Conservation (phyloP, 179 eudicot species). For the Spinacia oleracea region DNA sequence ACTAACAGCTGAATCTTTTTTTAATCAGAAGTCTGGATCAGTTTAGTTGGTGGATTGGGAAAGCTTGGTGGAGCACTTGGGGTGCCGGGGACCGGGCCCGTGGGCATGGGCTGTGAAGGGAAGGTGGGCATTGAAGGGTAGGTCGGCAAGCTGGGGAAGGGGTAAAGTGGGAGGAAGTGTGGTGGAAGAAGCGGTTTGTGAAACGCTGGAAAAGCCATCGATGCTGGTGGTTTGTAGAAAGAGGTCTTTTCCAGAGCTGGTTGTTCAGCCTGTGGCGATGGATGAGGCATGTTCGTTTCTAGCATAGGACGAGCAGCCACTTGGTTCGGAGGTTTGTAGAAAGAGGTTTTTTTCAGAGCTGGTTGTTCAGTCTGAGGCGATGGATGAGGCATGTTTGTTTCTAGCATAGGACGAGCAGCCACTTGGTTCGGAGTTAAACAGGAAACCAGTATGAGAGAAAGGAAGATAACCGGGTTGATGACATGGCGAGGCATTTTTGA, state of each 20-base stretch:
- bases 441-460: constrained; percentile 2
- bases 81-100: constrained; percentile 15
- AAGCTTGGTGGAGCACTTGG: constrained; percentile 1
- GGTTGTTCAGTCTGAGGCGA: background rate
- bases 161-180: constrained; percentile 27
- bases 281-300: background rate
- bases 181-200: constrained; percentile 35
- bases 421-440: constrained; percentile 13
- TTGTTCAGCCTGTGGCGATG: background rate
- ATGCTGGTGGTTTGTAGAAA: background rate
- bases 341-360: background rate
- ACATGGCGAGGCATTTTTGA: constrained; percentile 17
- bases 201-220: constrained; percentile 24
- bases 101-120: constrained; percentile 23
- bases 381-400: background rate
- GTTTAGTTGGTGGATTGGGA: constrained; percentile 5
- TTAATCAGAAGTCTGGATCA: no score
- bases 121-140: constrained; percentile 25
- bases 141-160: constrained; percentile 32
- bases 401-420: constrained; percentile 14
- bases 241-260: background rate
- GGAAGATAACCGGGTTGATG: background rate
- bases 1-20: no score
- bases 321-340: constrained; percentile 2
- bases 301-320: constrained; percentile 17